A percentile compares a stretch with the other conserved stretches of the same genome.
phyloP scores from a whole-genome alignment of 1,284 basidiomycete species.

The Clitocybe nebularis region DNA sequence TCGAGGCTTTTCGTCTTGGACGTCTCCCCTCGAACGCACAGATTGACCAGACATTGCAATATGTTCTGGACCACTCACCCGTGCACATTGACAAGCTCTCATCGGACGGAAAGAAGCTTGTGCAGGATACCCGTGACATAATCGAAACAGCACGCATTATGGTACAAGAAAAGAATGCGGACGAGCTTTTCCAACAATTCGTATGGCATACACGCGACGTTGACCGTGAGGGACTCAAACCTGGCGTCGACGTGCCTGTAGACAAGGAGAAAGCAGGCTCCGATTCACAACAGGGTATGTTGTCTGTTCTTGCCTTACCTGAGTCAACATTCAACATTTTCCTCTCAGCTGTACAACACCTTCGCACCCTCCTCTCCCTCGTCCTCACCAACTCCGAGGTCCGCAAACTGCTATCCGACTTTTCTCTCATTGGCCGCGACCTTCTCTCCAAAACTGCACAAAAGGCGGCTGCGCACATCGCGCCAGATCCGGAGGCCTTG shows the following conservation, averaged over 20 bases:
- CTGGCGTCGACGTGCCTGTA: slow-evolving; percentile 34
- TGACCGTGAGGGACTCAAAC: slow-evolving; percentile 41
- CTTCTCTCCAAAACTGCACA: slow-evolving; percentile 75
- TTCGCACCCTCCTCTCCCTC: slow-evolving; percentile 82
- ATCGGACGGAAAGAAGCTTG: slow-evolving; percentile 70
- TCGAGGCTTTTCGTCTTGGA: slow-evolving; percentile 76
- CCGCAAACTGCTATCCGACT: slow-evolving; percentile 83
- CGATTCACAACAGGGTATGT: slow-evolving; percentile 59
- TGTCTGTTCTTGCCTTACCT: background rate
- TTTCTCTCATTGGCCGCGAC: slow-evolving; percentile 82
- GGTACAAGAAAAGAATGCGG: slow-evolving; percentile 79
- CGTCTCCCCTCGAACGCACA: slow-evolving; percentile 79
- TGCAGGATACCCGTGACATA: slow-evolving; percentile 73
- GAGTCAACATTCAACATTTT: background rate
- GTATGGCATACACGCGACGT: slow-evolving; percentile 70
- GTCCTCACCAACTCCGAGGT: slow-evolving; percentile 90
- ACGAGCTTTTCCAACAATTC: slow-evolving; percentile 88
- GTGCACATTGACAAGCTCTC: slow-evolving; percentile 64
- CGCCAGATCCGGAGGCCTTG: slow-evolving; percentile 66
- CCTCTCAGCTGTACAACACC: slow-evolving; percentile 65
- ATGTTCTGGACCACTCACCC: slow-evolving; percentile 65
- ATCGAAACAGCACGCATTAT: slow-evolving; percentile 68
- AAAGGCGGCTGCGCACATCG: slow-evolving; percentile 71
- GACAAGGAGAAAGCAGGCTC: slow-evolving; percentile 51
- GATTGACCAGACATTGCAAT: slow-evolving; percentile 70